phyloP scores from a whole-genome alignment of 352 stramenopile genomes.

The Phytopythium cucurbitacearum region DNA sequence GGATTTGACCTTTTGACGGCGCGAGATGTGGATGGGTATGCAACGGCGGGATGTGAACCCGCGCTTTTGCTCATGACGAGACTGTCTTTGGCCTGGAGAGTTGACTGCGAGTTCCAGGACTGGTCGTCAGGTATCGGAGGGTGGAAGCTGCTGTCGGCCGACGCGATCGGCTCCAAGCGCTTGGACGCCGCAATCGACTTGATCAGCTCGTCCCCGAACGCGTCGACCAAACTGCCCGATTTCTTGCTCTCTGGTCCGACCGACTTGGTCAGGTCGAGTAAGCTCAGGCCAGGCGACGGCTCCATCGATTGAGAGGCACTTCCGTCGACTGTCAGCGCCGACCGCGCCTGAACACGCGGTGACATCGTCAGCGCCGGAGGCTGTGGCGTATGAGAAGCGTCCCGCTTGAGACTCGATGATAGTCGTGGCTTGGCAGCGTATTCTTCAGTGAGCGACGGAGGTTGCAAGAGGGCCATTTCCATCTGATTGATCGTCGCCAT shows the following conservation, averaged over 20 bases:
- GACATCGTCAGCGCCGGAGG: too few species aligned
- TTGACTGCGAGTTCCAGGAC: background rate
- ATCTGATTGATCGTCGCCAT: conserved; percentile 3
- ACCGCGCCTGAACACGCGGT: background rate
- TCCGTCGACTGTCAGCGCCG: background rate
- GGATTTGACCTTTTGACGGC: too few species aligned
- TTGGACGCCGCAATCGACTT: conserved; percentile 1
- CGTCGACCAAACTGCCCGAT: background rate
- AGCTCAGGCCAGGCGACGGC: conserved; percentile 25
- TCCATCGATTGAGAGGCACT: conserved; percentile 3
- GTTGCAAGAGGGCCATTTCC: conserved; percentile 4
- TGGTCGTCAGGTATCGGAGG: background rate
- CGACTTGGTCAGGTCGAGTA: conserved; percentile 40
- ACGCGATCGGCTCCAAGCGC: conserved; percentile 1
- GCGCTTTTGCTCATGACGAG: background rate
- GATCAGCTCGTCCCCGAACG: conserved; percentile 4
- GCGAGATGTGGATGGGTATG: too few species aligned
- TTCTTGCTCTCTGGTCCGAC: conserved; percentile 4
- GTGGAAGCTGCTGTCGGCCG: background rate
- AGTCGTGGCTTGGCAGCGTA: too few species aligned
- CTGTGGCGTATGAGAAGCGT: too few species aligned
- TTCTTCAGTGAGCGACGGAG: background rate
- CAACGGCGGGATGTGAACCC: too few species aligned
- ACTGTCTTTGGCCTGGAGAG: background rate
- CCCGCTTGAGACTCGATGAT: background rate